phyloP scores from a whole-genome alignment of 805 yeast genomes.

The Yarrowia deformans region DNA sequence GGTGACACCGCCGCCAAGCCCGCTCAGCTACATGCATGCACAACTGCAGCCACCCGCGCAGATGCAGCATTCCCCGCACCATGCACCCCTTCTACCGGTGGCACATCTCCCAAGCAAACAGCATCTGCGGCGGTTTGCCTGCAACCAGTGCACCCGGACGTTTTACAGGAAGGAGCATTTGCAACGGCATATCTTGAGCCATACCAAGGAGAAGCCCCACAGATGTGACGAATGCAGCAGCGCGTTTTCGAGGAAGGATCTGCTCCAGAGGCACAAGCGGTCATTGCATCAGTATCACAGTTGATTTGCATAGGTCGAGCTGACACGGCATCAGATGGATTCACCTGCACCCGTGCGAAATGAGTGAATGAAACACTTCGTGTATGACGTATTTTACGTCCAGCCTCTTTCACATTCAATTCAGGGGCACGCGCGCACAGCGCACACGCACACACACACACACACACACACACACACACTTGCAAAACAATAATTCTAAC shows the following conservation, averaged over 20 bases:
- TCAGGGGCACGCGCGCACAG: too few relatives aligned
- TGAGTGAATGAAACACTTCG: too few relatives aligned
- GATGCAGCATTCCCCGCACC: conserved; percentile 25
- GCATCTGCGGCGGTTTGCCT: conserved; percentile 36
- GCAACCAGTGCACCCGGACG: conserved; percentile 23
- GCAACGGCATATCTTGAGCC: conserved; percentile 34
- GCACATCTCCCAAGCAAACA: conserved; percentile 28
- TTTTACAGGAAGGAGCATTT: conserved; percentile 38
- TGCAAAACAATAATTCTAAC: not conserved
- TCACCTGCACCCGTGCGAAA: too few relatives aligned
- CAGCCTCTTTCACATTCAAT: too few relatives aligned
- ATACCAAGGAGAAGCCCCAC: conserved; percentile 35
- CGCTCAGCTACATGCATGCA: conserved; percentile 26
- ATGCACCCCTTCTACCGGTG: conserved; percentile 10
- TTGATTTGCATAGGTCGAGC: not conserved
- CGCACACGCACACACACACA: not conserved
- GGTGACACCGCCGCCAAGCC: conserved; percentile 33
- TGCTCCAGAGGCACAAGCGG: conserved; percentile 36
- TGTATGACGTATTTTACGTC: too few relatives aligned
- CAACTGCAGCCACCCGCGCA: conserved; percentile 15
- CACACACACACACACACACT: not conserved
- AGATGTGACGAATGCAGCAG: conserved; percentile 14
- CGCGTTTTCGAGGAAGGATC: conserved; percentile 35
- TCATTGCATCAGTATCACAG: conserved; percentile 29
- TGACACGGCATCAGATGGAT: too few relatives aligned